Conservation (phyloP, 2,329 filamentous ascomycete genomes). For the Botryotinia convoluta region DNA sequence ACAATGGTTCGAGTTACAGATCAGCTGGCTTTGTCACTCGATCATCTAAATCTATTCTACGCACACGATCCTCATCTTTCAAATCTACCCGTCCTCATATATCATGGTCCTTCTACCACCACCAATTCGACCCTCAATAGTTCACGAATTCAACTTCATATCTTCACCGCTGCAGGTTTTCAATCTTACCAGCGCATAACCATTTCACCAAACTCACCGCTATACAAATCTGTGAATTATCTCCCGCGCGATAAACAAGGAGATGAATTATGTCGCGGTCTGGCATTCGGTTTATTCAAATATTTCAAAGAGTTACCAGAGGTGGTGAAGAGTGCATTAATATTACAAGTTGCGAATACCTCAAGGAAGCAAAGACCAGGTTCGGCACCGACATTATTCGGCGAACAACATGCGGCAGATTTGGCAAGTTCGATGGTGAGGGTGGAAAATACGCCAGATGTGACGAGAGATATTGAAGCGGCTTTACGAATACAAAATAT, state of each 20-base stretch:
- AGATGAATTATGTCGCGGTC: conserved; percentile 84
- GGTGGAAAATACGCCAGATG: conserved; percentile 72
- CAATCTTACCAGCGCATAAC: conserved; percentile 89
- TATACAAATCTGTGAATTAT: conserved; percentile 86
- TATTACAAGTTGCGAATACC: conserved; percentile 44
- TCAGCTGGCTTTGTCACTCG: conserved; percentile 73
- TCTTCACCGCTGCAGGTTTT: conserved; percentile 85
- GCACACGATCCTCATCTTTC: conserved; percentile 80
- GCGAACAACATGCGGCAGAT: conserved; percentile 89
- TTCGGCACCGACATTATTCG: conserved; percentile 66
- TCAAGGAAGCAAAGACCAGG: conserved; percentile 55
- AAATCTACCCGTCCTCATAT: conserved; percentile 79
- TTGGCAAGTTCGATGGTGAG: conserved; percentile 80
- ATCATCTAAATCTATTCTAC: conserved; percentile 84
- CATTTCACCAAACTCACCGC: conserved; percentile 85
- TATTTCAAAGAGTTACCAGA: conserved; percentile 88
- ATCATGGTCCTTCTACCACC: conserved; percentile 88
- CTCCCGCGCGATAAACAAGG: conserved; percentile 93
- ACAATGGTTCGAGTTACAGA: conserved; percentile 81
- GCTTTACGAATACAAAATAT: conserved; percentile 79
- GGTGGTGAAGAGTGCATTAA: conserved; percentile 69
- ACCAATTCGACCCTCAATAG: conserved; percentile 83
- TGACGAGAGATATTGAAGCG: conserved; percentile 69
- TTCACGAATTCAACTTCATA: conserved; percentile 90
- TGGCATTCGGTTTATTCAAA: conserved; percentile 90